A percentile compares a stretch with the other conserved stretches of the same genome.
These are phyloP conservation scores for Aspergillus versicolor DNA, from an alignment of 2,329 filamentous ascomycete species.

Conservation along the genomic window DNA sequence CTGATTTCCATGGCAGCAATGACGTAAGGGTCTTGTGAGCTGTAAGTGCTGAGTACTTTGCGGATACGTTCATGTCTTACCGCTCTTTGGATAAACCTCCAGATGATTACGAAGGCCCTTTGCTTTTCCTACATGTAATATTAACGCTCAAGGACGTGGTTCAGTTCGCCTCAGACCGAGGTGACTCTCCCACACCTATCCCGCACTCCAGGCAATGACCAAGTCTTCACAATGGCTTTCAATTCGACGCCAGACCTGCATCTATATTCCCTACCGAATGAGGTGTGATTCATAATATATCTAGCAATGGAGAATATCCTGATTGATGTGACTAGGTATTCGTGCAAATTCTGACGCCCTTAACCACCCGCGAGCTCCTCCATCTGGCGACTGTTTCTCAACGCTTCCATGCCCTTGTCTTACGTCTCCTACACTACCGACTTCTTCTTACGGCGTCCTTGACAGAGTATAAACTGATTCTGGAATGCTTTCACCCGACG, in stretches of 20 bases:
- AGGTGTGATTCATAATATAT: conserved; percentile 23
- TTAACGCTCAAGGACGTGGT: background rate
- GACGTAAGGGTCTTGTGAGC: conserved; percentile 1
- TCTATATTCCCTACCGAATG: conserved; percentile 35
- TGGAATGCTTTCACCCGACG: conserved; percentile 76
- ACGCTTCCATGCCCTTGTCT: conserved; percentile 62
- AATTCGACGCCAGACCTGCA: conserved; percentile 10
- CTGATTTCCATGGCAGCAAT: background rate
- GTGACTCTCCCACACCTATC: background rate
- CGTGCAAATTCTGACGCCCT: conserved; percentile 49
- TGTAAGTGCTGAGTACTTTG: background rate
- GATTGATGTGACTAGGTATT: conserved; percentile 46
- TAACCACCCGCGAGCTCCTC: conserved; percentile 55
- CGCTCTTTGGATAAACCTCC: background rate
- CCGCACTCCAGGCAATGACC: background rate
- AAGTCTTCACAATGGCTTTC: conserved; percentile 14
- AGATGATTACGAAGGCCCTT: background rate
- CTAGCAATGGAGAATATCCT: background rate
- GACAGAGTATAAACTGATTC: conserved; percentile 64
- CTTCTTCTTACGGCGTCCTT: conserved; percentile 60
- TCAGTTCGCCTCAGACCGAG: background rate
- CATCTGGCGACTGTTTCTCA: conserved; percentile 59
- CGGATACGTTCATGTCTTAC: background rate
- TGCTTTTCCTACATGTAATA: background rate
- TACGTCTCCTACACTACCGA: conserved; percentile 64